Evolutionary conservation across 257 asterid species (phyloP).

Genomic region (Solanum pinnatisectum): DNA sequence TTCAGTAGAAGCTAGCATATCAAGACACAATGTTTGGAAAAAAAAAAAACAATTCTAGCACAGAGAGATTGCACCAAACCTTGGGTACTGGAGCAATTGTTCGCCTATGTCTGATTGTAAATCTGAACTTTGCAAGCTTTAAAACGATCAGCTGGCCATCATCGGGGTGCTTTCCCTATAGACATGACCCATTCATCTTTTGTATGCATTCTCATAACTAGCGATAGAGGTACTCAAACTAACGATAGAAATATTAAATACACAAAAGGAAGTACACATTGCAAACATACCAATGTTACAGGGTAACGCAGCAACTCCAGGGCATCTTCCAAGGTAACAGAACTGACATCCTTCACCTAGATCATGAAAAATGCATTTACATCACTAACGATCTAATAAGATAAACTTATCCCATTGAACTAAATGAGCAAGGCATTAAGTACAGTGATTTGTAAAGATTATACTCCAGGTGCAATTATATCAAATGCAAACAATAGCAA

Average conservation of each 20-base stretch:
- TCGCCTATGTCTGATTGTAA: constrained; percentile 54
- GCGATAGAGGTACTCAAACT: neutral
- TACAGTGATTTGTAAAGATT: neutral
- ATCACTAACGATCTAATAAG: neutral
- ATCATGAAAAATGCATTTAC: neutral
- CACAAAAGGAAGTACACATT: neutral
- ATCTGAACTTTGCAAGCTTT: constrained; percentile 52
- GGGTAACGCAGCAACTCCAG: constrained; percentile 80
- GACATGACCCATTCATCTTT: constrained; percentile 1
- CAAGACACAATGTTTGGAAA: neutral
- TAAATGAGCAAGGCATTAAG: neutral
- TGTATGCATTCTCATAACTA: neutral
- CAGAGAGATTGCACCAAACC: constrained; percentile 25
- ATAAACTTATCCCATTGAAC: neutral
- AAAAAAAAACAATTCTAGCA: neutral
- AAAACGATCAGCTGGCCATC: constrained; percentile 49
- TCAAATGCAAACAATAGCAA: neutral
- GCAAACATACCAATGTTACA: constrained; percentile 50
- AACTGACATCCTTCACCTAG: constrained; percentile 49
- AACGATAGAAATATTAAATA: neutral
- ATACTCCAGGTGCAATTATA: neutral
- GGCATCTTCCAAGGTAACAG: constrained; percentile 70
- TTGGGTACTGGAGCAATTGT: constrained; percentile 64
- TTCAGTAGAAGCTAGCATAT: neutral
- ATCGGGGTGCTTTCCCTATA: constrained; percentile 77